Base-by-base conservation (phyloP, 2,329 filamentous ascomycete genomes). In the Clarireedia homoeocarpa region DNA sequence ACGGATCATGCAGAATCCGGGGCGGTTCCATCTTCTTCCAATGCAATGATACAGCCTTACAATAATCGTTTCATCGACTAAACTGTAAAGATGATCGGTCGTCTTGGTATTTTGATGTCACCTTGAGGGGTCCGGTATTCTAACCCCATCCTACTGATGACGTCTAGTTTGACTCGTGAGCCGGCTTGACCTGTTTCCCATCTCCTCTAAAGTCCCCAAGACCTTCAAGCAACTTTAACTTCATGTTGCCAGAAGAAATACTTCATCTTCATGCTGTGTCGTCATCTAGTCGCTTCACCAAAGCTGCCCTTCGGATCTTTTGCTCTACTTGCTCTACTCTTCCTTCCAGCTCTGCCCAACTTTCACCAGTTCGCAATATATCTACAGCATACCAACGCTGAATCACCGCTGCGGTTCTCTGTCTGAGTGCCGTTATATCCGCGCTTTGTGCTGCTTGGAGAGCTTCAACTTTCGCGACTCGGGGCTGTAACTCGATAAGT, bases 281-380 rank as follows among this genome's bases (percentile, higher is more conserved):
- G 51, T 62, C 56, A 27, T 67, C 63, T 24, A 59, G 38, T 40
- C 55, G 54, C 52, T 56, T 65, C 17, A 62, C 60, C 24, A 61
- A 38, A 20, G 58, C 54, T 23, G 59, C 60, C 24, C 64, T 58
- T 20, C 64, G 59, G 12, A 69, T 55, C 36, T 58, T 61, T 55
- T 63, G 64, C 53, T 70, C 68, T 5, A 67, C 62, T 17, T 58
- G 57, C 27, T 61, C 63, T 34, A 70, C 60, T 53, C 67, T 59
- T 30, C 61, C 65, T 52, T 69, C 67, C 26, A 69, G 39, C 26
- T 68, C 66, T 23, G 68, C 68, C 68, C 67, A 70, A 23, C 42
- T 61, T n/a, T 70, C 67, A 23, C 68, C 68, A 23, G 61, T 58
- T 17, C 60, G 54, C 15, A 70, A 48, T 44, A 69, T 56, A 56